These are phyloP conservation scores for Eurotiales sp. DNA, from an alignment of 2,329 filamentous ascomycete species.

Conservation along the genomic window DNA sequence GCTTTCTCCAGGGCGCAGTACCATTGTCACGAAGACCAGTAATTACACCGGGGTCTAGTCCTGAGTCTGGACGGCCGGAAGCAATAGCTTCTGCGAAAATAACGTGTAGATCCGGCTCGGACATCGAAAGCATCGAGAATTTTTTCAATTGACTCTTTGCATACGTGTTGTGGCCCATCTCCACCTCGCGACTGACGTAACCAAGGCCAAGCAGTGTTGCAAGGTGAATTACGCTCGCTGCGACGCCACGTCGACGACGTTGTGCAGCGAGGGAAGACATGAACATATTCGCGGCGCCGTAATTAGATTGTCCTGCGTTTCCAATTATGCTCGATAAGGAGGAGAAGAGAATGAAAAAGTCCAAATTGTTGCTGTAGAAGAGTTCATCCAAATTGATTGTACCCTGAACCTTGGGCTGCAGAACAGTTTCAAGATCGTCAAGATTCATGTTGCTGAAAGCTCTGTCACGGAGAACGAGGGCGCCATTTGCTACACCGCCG, in stretches of 20 bases:
- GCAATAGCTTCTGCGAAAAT: conserved; percentile 51
- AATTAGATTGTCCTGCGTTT: conserved; percentile 38
- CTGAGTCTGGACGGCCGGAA: conserved; percentile 34
- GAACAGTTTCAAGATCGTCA: conserved; percentile 26
- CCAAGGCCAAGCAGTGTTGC: conserved; percentile 28
- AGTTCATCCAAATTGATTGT: conserved; percentile 20
- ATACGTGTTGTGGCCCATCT: too few species aligned
- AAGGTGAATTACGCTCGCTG: conserved; percentile 23
- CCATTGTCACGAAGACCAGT: conserved; percentile 18
- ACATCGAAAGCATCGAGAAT: conserved; percentile 17
- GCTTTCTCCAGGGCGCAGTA: neutral
- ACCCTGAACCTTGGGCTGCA: conserved; percentile 40
- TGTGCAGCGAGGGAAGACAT: conserved; percentile 16
- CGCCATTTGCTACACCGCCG: conserved; percentile 34
- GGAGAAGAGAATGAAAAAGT: conserved; percentile 39
- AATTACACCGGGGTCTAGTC: conserved; percentile 15
- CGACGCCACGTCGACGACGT: conserved; percentile 12
- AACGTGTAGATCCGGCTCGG: conserved; percentile 50
- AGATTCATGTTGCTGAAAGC: conserved; percentile 30
- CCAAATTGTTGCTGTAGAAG: conserved; percentile 24
- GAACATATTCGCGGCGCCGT: conserved; percentile 22
- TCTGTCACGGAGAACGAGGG: conserved; percentile 35
- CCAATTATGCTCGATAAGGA: conserved; percentile 24
- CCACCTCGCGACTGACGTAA: conserved; percentile 15
- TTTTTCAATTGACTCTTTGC: neutral